phyloP scores from a whole-genome alignment of 768 basidiomycete species.

The Hericium coralloides region DNA sequence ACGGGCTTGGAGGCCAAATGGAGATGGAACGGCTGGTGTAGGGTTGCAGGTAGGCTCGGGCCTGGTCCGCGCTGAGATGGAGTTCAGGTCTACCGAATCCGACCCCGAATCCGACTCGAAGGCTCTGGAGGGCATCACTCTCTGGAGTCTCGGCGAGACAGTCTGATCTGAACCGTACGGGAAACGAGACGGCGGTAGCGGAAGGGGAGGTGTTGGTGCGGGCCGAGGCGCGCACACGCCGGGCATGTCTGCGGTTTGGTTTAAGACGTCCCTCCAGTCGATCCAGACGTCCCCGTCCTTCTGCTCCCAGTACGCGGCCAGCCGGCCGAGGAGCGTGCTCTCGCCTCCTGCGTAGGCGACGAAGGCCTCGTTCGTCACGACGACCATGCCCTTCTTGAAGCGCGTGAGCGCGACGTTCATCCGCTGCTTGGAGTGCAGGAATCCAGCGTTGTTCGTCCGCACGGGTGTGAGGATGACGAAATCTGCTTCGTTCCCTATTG shows the following conservation, averaged over 20 bases:
- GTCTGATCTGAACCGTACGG: too few species aligned
- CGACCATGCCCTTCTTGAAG: background rate
- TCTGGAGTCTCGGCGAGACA: too few species aligned
- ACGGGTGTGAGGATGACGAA: conserved; percentile 42
- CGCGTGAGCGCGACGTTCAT: conserved; percentile 42
- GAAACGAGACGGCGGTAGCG: background rate
- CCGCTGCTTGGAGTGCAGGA: conserved; percentile 33
- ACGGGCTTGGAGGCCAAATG: too few species aligned
- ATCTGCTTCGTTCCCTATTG: conserved; percentile 40
- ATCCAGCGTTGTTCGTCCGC: conserved; percentile 35
- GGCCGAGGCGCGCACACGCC: background rate
- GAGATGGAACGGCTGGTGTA: too few species aligned
- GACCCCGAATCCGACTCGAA: too few species aligned
- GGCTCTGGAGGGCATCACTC: too few species aligned
- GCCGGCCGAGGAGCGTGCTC: conserved; percentile 34
- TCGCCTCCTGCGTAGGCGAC: conserved; percentile 21
- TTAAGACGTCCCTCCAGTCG: conserved; percentile 8
- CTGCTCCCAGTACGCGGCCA: conserved; percentile 22
- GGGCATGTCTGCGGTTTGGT: background rate
- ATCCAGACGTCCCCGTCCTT: conserved; percentile 21
- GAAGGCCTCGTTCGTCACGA: background rate
- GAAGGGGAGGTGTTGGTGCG: background rate
- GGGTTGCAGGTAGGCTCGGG: too few species aligned
- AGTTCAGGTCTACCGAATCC: too few species aligned
- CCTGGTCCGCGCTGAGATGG: too few species aligned